phyloP scores from a whole-genome alignment of 2,329 filamentous ascomycete genomes.

The Colletotrichum camelliae region DNA sequence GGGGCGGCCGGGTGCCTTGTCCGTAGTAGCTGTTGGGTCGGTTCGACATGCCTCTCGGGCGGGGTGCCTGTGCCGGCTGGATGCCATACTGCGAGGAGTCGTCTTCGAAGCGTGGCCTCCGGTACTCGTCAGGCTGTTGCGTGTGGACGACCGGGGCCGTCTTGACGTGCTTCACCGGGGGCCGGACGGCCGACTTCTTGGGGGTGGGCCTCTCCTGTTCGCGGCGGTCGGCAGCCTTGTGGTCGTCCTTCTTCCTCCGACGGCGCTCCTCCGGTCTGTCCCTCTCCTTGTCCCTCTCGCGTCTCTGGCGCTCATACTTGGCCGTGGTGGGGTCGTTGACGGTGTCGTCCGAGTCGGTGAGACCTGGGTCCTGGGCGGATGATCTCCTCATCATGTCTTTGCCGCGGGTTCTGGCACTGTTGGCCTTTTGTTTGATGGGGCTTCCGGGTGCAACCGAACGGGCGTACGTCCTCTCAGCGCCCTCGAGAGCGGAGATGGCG shows the following conservation, averaged over 20 bases:
- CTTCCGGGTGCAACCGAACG: conserved; percentile 47
- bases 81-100: conserved; percentile 45
- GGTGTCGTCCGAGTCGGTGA: conserved; percentile 51
- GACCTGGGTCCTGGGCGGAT: conserved; percentile 37
- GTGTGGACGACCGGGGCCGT: conserved; percentile 34
- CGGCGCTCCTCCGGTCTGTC: conserved; percentile 29
- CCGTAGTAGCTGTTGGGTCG: conserved; percentile 23
- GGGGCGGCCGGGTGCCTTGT: conserved; percentile 19
- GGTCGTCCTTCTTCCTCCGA: conserved; percentile 21
- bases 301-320: conserved; percentile 34
- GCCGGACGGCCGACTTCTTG: conserved; percentile 29
- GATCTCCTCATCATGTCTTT: conserved; percentile 38
- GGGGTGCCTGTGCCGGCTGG: conserved; percentile 27
- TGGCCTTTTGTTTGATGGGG: conserved; percentile 55
- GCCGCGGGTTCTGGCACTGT: conserved; percentile 54
- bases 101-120: conserved; percentile 30
- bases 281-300: neutral
- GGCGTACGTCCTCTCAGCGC: conserved; percentile 48
- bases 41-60: conserved; percentile 26
- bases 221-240: conserved; percentile 35
- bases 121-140: conserved; percentile 20
- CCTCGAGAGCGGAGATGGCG: conserved; percentile 44
- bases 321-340: conserved; percentile 39
- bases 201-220: conserved; percentile 24
- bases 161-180: conserved; percentile 39